Base-by-base conservation (phyloP, 2,329 filamentous ascomycete species). In the Colletotrichum lini region DNA sequence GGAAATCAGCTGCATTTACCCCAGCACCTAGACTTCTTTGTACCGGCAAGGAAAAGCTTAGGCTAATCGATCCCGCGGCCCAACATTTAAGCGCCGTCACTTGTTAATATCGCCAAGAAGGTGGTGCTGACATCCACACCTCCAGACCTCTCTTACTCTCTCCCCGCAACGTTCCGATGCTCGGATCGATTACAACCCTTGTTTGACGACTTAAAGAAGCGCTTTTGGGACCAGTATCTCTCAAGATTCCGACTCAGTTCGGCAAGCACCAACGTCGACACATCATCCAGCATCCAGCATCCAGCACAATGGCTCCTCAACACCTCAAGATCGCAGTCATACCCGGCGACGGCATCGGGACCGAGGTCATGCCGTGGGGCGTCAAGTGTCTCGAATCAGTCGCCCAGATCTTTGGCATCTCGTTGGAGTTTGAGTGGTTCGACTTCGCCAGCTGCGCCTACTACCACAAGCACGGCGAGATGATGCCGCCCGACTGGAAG, bases 321-420 rank as follows among this genome's bases (percentile, higher is more conserved):
- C 15, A 63, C 18, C 60, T 72, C 35, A 68, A 68, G 54, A 90
- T 92, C 72, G 90, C 90, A n/a, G 86, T 85, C 40, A 91, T 93
- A 65, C 90, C 91, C 0, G 92, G 89, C 9, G 91, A 93, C 76
- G 91, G 91, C 65, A 93, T 93, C 72, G 91, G 92, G 2, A 87
- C 87, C 1, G 92, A 93, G 79, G 91, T 93, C 13, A 88, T 92
- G 79, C 68, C 65, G 26, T 71, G 65, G 68, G 68, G 68, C 26
- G 58, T 71, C 8, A 52, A 58, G 44, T 60, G 56, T 42, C 80
- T 88, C 7, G 80, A 85, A 40, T 79, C 84, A 4, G 75, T 87
- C 42, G 77, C 81, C 53, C 76, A 82, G 21, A 79, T 85, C 2
- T 85, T 87, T 72, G 80, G 83, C 47, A 83, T 89, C 0, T 87